These are phyloP conservation scores for Clarireedia sp. DNA, from an alignment of 2,329 filamentous ascomycete species.

Conservation along the genomic window DNA sequence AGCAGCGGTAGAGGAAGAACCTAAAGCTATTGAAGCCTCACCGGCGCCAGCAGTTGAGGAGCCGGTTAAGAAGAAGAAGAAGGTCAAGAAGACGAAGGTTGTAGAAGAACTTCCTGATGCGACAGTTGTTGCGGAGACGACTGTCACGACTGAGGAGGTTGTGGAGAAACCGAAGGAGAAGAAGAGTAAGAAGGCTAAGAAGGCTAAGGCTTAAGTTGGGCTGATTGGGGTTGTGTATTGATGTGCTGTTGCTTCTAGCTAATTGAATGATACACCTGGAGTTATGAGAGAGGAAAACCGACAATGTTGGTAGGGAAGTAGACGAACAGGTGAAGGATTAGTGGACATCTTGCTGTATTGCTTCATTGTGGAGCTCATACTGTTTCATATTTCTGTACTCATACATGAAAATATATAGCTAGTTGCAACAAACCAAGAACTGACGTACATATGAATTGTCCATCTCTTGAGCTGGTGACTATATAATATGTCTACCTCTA, in stretches of 20 bases:
- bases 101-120: slow-evolving; percentile 10
- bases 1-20: slow-evolving; percentile 9
- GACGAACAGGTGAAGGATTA: not conserved
- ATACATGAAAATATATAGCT: no score
- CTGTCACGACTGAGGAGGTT: slow-evolving; percentile 34
- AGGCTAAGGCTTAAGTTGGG: slow-evolving; percentile 18
- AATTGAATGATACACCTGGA: not conserved
- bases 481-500: no score
- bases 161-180: slow-evolving; percentile 17
- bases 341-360: not conserved
- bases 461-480: no score
- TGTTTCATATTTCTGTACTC: no score
- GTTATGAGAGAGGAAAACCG: not conserved
- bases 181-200: slow-evolving; percentile 29
- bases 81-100: slow-evolving; percentile 20
- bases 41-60: slow-evolving; percentile 10
- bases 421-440: no score
- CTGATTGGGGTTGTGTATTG: no score
- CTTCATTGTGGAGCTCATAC: not conserved
- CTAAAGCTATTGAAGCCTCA: slow-evolving; percentile 28
- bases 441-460: no score
- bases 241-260: no score
- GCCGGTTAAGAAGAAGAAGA: slow-evolving; percentile 18
- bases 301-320: not conserved
- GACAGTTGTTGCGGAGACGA: slow-evolving; percentile 25